Base-by-base conservation (phyloP, 257 asterid genomes). In the Solanum peruvianum region DNA sequence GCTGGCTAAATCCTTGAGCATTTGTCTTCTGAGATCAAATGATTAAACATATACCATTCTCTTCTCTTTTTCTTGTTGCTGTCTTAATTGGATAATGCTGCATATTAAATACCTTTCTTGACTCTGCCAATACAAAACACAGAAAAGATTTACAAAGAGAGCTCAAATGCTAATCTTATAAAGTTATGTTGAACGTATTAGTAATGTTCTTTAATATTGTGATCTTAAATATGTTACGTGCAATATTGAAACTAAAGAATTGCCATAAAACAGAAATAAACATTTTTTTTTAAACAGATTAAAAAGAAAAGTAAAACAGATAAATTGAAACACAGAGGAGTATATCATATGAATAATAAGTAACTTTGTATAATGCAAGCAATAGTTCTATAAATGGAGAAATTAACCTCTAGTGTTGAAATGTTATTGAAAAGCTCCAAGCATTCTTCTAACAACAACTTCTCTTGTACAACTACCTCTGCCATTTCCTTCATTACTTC, bases 31-130 rank as follows among this genome's bases (percentile, higher is more conserved):
- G 69, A 81, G 44, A 29, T 80, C n/a, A 78, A 45, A 81, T 81
- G 45, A 81, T 11, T 81, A 81, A 52, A 6, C 85, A 49, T 27
- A 49, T 29, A 81, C 31, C 45, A 20, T 49, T 11, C 58, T 27
- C 85, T 81, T 81, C 20, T 81, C 45, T 31, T 11, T 81, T 49
- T 93, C 73, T 83, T 85, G 64, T 69, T 29, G 92, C 87, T 80
- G 39, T 52, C 93, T 91, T 60, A 90, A 84, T 85, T 94, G 98
- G 91, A 94, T 86, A 18, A 94, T 86, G 91, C 73, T 92, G 85
- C 95, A 88, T 94, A 87, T 92, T 87, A 96, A 92, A 86, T 95
- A 92, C 89, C 93, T 92, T 88, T 96, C 98, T 89, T 92, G 91
- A 44, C 89, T 87, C 98, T 96, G 92, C 67, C 73, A 45, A 72